Conservation (phyloP, 2,329 filamentous ascomycete genomes). For the Alternaria sp. region DNA sequence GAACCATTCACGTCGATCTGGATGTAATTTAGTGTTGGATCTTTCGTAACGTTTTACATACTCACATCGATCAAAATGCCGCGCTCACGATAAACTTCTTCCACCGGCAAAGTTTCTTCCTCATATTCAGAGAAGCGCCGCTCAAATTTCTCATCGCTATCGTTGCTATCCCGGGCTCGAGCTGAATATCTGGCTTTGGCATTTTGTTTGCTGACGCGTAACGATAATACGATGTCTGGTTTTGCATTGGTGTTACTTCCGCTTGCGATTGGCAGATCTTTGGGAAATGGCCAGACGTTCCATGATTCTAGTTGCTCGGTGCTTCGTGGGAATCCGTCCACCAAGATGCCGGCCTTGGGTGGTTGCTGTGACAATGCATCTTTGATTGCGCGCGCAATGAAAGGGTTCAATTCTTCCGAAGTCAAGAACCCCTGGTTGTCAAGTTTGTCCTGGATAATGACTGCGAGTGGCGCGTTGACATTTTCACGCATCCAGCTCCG, state of each 20-base stretch:
- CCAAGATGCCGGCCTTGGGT: not conserved
- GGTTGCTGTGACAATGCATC: not conserved
- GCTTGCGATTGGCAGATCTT: not conserved
- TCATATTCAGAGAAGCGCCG: not conserved
- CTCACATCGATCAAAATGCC: slow-evolving; percentile 5
- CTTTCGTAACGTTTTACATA: not conserved
- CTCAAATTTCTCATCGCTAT: slow-evolving; percentile 6
- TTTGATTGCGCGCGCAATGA: not conserved
- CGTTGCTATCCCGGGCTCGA: slow-evolving; percentile 1
- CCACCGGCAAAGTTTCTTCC: not conserved
- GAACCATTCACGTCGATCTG: not conserved
- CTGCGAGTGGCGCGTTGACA: not conserved
- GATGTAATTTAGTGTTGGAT: not conserved
- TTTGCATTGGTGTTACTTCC: not conserved
- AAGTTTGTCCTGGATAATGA: slow-evolving; percentile 4
- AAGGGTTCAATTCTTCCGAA: not conserved
- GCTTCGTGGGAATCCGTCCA: slow-evolving; percentile 1
- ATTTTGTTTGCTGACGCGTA: slow-evolving; percentile 1
- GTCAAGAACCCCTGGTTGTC: slow-evolving; percentile 3
- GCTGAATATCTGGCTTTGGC: slow-evolving; percentile 2
- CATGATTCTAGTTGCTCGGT: slow-evolving; percentile 1
- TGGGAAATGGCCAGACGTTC: not conserved
- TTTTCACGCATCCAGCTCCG: slow-evolving; percentile 4
- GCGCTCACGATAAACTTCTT: not conserved
- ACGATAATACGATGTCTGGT: slow-evolving; percentile 1